Evolutionary conservation across 1,284 basidiomycete species (phyloP).

Genomic region (Pseudomicrostroma phylloplanum): DNA sequence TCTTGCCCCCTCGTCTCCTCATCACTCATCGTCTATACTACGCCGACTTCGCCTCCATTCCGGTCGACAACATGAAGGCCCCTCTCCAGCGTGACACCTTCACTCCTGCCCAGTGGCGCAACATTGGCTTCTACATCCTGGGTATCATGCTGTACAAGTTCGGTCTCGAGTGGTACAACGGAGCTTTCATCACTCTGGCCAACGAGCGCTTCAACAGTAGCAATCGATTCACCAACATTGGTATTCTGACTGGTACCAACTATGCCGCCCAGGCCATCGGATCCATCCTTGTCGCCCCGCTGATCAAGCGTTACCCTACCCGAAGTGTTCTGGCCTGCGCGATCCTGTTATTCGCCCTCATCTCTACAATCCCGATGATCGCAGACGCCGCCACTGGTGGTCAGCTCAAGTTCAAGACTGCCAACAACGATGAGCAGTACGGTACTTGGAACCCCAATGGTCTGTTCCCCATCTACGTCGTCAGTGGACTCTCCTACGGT

Average conservation of each 20-base stretch:
- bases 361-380: slow-evolving; percentile 48
- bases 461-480: slow-evolving; percentile 46
- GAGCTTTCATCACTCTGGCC: slow-evolving; percentile 43
- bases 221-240: slow-evolving; percentile 40
- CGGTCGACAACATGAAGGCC: no score
- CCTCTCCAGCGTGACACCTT: slow-evolving; percentile 13
- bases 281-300: slow-evolving; percentile 45
- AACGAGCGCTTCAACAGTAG: slow-evolving; percentile 37
- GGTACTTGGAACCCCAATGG: slow-evolving; percentile 48
- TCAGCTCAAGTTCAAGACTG: slow-evolving; percentile 31
- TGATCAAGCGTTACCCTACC: slow-evolving; percentile 51
- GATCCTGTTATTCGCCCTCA: slow-evolving; percentile 48
- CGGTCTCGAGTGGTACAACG: slow-evolving; percentile 31
- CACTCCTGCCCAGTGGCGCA: slow-evolving; percentile 32
- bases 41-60: no score
- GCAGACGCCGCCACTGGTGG: slow-evolving; percentile 51
- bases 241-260: slow-evolving; percentile 44
- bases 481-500: slow-evolving; percentile 50
- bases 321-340: slow-evolving; percentile 48
- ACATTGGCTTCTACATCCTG: slow-evolving; percentile 36
- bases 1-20: no score
- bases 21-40: no score
- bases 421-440: slow-evolving; percentile 44
- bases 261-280: slow-evolving; percentile 47
- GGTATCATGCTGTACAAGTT: slow-evolving; percentile 46